Base-by-base conservation (phyloP, 139 green algal species). In the Auxenochlorella protothecoides region DNA sequence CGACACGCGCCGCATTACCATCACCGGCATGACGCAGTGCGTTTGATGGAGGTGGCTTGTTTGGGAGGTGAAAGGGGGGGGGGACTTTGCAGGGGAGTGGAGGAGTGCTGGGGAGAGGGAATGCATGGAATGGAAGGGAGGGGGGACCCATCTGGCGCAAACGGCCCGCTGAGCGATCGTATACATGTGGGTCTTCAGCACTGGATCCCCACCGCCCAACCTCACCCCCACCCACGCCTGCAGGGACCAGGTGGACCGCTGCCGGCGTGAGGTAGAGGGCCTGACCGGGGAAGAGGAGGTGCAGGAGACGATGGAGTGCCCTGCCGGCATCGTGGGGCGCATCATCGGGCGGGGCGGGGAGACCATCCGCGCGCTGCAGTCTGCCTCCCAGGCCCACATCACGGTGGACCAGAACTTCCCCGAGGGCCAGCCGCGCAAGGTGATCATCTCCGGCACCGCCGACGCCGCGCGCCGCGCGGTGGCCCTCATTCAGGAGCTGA, bases 341-440 rank as follows among this genome's bases (percentile, higher is more conserved):
- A 89, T 98, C 65, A 98, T 98, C 68, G 94, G 94, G 4, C 81
- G 91, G 5, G 91, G 89, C 5, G 94, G 94, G 3, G 92, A 98
- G 84, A 98, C 94, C n/a, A 98, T 98, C 82, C 85, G 94, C 63
- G 85, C 83, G 14, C 83, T 98, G 82, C 93, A 98, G 87, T 82
- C 86, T 11, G 87, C 85, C 61, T 93, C 85, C 60, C 70, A 69
- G 71, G 76, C 76, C 15, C 79, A 81, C 68, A 81, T 84, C 68
- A 79, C 80, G 4, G 68, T 81, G 55, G 76, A 83, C 66, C 79
- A 85, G 73, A 80, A 89, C 74, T 85, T 80, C 72, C 84, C 84
- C 3, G 79, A 85, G 59, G 84, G 80, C 10, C 53, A 77, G 5
- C 80, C 83, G 2, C 81, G 92, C 54, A 72, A 89, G 69, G 83